These are phyloP conservation scores for Talaromyces islandicus DNA, from an alignment of 2,329 filamentous ascomycete genomes.

Conservation along the genomic window DNA sequence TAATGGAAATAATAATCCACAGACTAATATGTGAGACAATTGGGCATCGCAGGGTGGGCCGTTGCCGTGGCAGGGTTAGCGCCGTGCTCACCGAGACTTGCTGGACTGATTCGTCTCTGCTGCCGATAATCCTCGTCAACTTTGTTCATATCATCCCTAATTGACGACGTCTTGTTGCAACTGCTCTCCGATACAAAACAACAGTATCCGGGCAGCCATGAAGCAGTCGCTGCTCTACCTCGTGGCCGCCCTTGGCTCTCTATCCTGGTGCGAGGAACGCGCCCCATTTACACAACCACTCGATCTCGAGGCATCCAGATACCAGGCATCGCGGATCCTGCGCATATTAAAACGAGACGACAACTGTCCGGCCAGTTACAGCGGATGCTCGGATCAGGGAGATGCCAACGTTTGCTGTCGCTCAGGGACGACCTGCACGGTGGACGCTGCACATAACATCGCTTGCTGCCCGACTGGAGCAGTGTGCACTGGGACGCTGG, in stretches of 20 bases:
- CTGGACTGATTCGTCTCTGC: neutral
- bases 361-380: constrained; percentile 48
- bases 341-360: constrained; percentile 25
- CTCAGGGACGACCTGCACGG: constrained; percentile 47
- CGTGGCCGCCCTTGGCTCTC: constrained; percentile 24
- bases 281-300: constrained; percentile 25
- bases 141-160: neutral
- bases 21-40: neutral
- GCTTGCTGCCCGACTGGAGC: constrained; percentile 57
- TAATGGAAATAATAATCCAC: neutral
- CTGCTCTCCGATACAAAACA: neutral
- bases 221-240: constrained; percentile 26
- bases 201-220: constrained; percentile 20
- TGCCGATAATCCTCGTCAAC: neutral
- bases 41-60: constrained; percentile 3
- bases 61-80: constrained; percentile 8
- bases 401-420: constrained; percentile 53
- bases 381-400: constrained; percentile 47
- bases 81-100: constrained; percentile 1
- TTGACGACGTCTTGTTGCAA: neutral
- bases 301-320: neutral
- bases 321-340: constrained; percentile 15
- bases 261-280: constrained; percentile 23
- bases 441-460: constrained; percentile 51
- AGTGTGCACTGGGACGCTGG: constrained; percentile 53